Evolutionary conservation across 345 rosid genomes (phyloP).

Genomic region (Eucalyptus urophylla): DNA sequence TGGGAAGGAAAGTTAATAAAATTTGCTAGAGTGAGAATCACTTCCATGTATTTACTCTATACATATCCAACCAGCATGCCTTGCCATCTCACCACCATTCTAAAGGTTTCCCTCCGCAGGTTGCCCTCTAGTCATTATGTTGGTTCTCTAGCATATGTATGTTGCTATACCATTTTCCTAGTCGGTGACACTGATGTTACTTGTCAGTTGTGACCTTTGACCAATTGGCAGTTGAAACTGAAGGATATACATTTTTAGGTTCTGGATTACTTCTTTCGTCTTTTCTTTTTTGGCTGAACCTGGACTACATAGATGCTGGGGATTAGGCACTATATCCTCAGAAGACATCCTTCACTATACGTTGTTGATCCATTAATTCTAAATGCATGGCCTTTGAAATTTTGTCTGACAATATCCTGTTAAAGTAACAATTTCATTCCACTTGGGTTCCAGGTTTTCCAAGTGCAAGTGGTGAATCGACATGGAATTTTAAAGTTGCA

Average conservation of each 20-base stretch:
- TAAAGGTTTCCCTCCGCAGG: neutral
- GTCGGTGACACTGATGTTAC: neutral
- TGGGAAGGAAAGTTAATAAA: neutral
- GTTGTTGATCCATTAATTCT: neutral
- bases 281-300: neutral
- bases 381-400: neutral
- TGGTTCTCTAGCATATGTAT: neutral
- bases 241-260: neutral
- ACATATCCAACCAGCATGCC: neutral
- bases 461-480: neutral
- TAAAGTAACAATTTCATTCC: neutral
- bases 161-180: neutral
- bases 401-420: neutral
- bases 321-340: neutral
- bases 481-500: neutral
- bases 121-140: neutral
- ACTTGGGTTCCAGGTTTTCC: neutral
- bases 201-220: neutral
- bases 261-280: neutral
- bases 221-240: neutral
- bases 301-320: neutral
- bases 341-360: neutral
- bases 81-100: neutral
- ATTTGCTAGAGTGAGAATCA: neutral
- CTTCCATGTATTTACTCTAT: neutral